Percentiles rank a stretch among this genome's conserved stretches.
Evolutionary conservation across 2,329 filamentous ascomycete genomes (phyloP).

Genomic region (Dactylellina leptospora): DNA sequence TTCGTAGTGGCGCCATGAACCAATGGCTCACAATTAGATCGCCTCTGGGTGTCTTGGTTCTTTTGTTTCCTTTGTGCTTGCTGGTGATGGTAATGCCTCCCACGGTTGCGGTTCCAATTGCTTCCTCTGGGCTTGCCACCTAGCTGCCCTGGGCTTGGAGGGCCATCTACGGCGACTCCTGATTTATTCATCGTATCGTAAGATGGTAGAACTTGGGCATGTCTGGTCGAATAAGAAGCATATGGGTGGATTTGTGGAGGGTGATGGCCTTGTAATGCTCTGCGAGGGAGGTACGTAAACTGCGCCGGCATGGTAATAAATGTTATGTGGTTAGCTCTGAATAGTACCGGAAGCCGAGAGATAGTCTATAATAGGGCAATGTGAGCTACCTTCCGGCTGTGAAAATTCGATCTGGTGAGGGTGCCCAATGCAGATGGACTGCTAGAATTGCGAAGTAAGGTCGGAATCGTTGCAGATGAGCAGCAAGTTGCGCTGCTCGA

Average conservation of each 20-base stretch:
- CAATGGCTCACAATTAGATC: background rate
- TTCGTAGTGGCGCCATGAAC: background rate
- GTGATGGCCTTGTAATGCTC: background rate
- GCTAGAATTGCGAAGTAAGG: constrained; percentile 24
- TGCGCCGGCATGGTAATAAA: constrained; percentile 28
- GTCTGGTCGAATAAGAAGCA: constrained; percentile 32
- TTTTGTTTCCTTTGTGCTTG: no score
- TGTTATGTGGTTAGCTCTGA: constrained; percentile 19
- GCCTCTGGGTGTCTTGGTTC: background rate
- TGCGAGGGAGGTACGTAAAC: constrained; percentile 25
- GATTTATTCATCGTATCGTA: constrained; percentile 42
- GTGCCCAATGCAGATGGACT: constrained; percentile 22
- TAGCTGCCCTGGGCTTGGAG: background rate
- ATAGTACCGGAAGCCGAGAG: background rate
- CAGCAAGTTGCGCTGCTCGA: constrained; percentile 25
- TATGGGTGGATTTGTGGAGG: constrained; percentile 25
- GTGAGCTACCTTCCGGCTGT: constrained; percentile 28
- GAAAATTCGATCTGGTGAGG: constrained; percentile 7
- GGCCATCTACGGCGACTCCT: background rate
- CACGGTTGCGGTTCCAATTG: background rate
- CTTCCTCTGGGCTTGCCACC: background rate
- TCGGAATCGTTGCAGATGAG: constrained; percentile 35
- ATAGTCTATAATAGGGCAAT: background rate
- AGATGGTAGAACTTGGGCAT: constrained; percentile 34
- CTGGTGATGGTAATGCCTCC: no score